These are phyloP conservation scores for Tremellales sp. DNA, from an alignment of 1,284 basidiomycete species.

Conservation along the genomic window DNA sequence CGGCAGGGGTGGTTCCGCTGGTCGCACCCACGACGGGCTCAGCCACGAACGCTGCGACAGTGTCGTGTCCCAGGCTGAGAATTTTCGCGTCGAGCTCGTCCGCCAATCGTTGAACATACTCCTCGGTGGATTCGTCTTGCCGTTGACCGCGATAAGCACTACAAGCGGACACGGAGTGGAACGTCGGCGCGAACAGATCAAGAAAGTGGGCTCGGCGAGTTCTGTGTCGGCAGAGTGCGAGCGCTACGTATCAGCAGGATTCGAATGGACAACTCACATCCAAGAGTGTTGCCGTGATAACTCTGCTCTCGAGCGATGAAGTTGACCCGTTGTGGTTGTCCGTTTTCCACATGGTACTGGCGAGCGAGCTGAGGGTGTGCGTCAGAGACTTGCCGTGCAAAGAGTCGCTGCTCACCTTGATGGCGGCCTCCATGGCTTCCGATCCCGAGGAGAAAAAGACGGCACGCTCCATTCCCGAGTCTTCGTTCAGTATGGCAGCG, in stretches of 20 bases:
- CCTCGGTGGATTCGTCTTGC: conserved; percentile 64
- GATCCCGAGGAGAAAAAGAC: background rate
- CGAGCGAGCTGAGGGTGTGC: conserved; percentile 52
- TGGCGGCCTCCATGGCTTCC: conserved; percentile 1
- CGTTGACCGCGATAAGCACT: conserved; percentile 69
- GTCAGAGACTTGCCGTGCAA: background rate
- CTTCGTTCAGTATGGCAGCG: conserved; percentile 58
- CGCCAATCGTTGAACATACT: conserved; percentile 68
- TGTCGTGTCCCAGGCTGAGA: conserved; percentile 67
- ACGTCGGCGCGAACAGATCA: background rate
- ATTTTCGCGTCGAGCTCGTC: conserved; percentile 77
- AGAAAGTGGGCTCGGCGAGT: conserved; percentile 61
- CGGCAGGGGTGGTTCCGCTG: conserved; percentile 51
- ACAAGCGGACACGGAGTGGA: conserved; percentile 53
- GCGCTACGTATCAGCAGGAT: background rate
- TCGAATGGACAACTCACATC: conserved; percentile 21
- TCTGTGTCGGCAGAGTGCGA: conserved; percentile 1
- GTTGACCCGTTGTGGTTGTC: conserved; percentile 63
- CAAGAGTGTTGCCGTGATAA: conserved; percentile 75
- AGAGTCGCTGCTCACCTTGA: conserved; percentile 1
- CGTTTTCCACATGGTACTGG: conserved; percentile 59
- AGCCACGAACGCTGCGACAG: conserved; percentile 50
- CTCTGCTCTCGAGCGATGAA: conserved; percentile 72
- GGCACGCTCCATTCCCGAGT: conserved; percentile 2
- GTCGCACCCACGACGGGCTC: conserved; percentile 62